phyloP scores from a whole-genome alignment of 2,329 filamentous ascomycete genomes.

The Colletotrichum sansevieriae region DNA sequence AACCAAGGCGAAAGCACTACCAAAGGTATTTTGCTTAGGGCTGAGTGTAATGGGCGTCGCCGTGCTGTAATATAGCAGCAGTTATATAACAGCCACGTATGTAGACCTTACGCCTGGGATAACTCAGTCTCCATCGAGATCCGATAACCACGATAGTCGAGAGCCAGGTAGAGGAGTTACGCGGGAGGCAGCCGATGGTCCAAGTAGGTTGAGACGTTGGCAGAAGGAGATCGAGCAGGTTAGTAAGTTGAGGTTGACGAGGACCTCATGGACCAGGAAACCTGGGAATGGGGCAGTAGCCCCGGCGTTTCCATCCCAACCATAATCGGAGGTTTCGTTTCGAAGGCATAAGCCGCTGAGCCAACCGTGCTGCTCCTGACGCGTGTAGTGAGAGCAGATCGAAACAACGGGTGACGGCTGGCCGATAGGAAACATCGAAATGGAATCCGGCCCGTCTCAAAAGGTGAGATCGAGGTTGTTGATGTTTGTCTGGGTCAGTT shows the following conservation, averaged over 20 bases:
- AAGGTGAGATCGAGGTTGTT: conserved; percentile 3
- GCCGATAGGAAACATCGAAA: conserved; percentile 5
- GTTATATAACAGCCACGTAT: conserved; percentile 10
- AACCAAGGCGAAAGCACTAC: conserved; percentile 8
- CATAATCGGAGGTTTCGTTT: conserved; percentile 31
- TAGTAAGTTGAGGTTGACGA: conserved; percentile 8
- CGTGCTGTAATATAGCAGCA: conserved; percentile 5
- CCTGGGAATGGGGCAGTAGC: conserved; percentile 19
- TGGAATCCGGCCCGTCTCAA: conserved; percentile 4
- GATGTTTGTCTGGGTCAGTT: neutral
- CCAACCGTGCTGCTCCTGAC: conserved; percentile 35
- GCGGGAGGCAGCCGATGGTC: conserved; percentile 2
- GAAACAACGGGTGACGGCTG: conserved; percentile 30
- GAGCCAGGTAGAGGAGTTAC: neutral
- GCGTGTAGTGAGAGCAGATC: conserved; percentile 20
- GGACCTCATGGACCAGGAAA: conserved; percentile 11
- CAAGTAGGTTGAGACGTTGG: neutral
- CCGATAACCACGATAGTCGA: conserved; percentile 4
- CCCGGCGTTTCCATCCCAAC: conserved; percentile 32
- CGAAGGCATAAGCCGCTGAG: conserved; percentile 28
- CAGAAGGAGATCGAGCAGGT: neutral
- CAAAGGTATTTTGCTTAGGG: conserved; percentile 14
- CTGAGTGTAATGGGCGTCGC: conserved; percentile 12
- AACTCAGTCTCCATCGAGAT: conserved; percentile 10
- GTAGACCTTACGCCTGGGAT: conserved; percentile 1